Percentiles rank a stretch among this genome's conserved stretches.
These are phyloP conservation scores for Berkeleyomyces basicola DNA, from an alignment of 2,329 filamentous ascomycete species.

Conservation along the genomic window DNA sequence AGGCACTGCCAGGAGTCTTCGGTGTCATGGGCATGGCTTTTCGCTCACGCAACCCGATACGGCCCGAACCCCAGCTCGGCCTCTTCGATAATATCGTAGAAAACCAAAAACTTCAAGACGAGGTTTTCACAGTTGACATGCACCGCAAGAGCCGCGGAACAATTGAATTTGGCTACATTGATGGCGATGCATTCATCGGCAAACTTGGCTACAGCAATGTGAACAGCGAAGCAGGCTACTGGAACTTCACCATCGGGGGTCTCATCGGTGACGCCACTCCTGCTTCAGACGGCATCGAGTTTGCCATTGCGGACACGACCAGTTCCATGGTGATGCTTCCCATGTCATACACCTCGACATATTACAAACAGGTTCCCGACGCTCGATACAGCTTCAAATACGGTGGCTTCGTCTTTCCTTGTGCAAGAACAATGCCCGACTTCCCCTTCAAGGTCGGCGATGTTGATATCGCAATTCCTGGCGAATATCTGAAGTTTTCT, in stretches of 20 bases:
- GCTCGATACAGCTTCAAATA: conserved; percentile 25
- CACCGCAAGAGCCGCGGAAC: conserved; percentile 5
- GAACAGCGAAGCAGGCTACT: conserved; percentile 29
- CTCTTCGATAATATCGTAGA: conserved; percentile 24
- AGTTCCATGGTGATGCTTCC: conserved; percentile 48
- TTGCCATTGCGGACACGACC: conserved; percentile 36
- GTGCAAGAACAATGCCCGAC: conserved; percentile 29
- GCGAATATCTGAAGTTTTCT: conserved; percentile 36
- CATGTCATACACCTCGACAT: conserved; percentile 30
- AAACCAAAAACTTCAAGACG: background rate
- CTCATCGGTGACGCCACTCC: conserved; percentile 15
- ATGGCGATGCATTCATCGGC: conserved; percentile 38
- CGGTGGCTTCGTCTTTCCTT: conserved; percentile 33
- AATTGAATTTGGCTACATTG: conserved; percentile 28
- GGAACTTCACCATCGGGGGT: conserved; percentile 16
- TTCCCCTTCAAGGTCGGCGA: conserved; percentile 39
- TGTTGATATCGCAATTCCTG: conserved; percentile 40
- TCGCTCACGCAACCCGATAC: conserved; percentile 27
- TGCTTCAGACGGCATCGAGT: background rate
- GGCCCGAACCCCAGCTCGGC: conserved; percentile 25
- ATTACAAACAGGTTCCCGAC: conserved; percentile 31
- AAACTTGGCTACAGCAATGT: conserved; percentile 39
- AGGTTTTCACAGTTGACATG: conserved; percentile 5
- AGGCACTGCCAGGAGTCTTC: conserved; percentile 21
- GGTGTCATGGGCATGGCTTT: conserved; percentile 31